These are phyloP conservation scores for Colletotrichum magnum DNA, from an alignment of 2,329 filamentous ascomycete species.

Conservation along the genomic window DNA sequence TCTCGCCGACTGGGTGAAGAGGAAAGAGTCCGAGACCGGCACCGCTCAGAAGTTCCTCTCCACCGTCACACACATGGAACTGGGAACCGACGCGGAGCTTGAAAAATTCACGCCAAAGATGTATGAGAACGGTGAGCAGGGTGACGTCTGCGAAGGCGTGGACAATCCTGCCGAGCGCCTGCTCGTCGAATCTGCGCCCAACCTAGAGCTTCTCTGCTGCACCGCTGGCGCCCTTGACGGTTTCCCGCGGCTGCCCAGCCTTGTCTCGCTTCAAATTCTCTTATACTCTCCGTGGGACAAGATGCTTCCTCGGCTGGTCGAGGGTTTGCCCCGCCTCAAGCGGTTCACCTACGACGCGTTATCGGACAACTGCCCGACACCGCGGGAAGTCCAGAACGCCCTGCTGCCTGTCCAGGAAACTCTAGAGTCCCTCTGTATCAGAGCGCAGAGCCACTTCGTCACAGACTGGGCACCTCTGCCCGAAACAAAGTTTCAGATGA, in stretches of 20 bases:
- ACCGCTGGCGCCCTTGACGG: not conserved
- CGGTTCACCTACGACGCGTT: not conserved
- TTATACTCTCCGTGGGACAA: constrained; percentile 9
- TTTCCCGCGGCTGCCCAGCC: not conserved
- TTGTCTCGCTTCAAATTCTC: not conserved
- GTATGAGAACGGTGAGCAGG: not conserved
- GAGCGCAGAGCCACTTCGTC: not conserved
- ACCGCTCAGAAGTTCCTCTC: not conserved
- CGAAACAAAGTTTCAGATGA: not conserved
- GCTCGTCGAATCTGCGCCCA: constrained; percentile 8
- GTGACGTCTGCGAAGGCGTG: not conserved
- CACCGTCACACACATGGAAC: not conserved
- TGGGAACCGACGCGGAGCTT: not conserved
- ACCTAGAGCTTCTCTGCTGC: constrained; percentile 1
- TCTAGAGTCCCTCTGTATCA: not conserved
- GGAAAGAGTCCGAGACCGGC: not conserved
- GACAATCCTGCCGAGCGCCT: not conserved
- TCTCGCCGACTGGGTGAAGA: not conserved
- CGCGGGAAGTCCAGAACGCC: constrained; percentile 1
- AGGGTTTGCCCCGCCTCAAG: not conserved
- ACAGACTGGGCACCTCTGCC: not conserved
- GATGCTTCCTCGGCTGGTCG: not conserved
- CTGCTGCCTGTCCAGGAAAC: not conserved
- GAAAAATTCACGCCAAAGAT: not conserved
- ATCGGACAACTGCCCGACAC: not conserved